These are phyloP conservation scores for Aspergillus sp. DNA, from an alignment of 2,329 filamentous ascomycete species.

Conservation along the genomic window DNA sequence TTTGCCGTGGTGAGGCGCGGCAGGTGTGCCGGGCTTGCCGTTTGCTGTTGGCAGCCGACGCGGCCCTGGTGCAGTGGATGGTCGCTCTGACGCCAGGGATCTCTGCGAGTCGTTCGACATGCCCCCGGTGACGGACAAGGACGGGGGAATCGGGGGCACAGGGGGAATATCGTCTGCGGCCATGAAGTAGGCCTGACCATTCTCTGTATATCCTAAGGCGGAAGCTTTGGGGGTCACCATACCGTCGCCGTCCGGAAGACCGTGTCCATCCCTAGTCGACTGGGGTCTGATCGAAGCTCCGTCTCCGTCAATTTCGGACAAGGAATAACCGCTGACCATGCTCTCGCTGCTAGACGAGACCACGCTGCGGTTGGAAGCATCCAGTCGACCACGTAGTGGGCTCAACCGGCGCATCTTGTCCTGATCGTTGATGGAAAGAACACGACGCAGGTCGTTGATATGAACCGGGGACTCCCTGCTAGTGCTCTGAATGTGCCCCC, in stretches of 20 bases:
- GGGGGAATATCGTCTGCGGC: constrained; percentile 45
- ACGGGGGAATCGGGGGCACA: constrained; percentile 48
- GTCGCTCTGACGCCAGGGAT: constrained; percentile 34
- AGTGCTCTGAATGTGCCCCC: constrained; percentile 40
- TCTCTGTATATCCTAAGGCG: constrained; percentile 20
- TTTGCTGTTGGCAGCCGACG: constrained; percentile 26
- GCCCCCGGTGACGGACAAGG: constrained; percentile 45
- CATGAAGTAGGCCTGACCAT: constrained; percentile 9
- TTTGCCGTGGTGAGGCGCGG: constrained; percentile 25
- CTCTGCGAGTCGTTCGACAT: constrained; percentile 43
- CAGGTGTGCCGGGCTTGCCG: constrained; percentile 21
- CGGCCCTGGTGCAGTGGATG: constrained; percentile 35
- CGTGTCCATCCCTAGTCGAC: constrained; percentile 25
- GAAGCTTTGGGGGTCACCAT: constrained; percentile 38
- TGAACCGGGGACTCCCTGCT: constrained; percentile 49
- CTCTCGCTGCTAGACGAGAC: constrained; percentile 48
- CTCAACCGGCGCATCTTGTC: constrained; percentile 41
- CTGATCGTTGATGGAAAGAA: constrained; percentile 46
- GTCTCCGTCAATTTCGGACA: constrained; percentile 38
- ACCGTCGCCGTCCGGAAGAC: constrained; percentile 27
- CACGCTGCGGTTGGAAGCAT: constrained; percentile 36
- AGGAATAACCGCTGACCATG: constrained; percentile 45
- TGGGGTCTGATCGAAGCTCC: constrained; percentile 31
- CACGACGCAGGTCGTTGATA: constrained; percentile 52
- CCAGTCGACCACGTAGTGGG: constrained; percentile 44